Conservation (phyloP, 2,329 filamentous ascomycete genomes). For the Fusarium sulawesiense region DNA sequence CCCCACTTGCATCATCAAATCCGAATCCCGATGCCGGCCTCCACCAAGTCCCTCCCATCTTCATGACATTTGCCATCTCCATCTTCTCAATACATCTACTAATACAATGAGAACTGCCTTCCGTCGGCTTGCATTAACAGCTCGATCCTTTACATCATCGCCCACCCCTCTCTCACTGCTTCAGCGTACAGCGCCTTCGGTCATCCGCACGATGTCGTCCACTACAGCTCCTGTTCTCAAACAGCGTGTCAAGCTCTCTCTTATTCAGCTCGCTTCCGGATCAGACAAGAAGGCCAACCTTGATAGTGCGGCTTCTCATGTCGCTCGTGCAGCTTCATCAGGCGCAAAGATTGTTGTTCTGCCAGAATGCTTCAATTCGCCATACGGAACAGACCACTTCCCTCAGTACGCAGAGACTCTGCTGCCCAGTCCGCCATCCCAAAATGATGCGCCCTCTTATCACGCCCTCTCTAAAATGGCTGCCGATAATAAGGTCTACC, state of each 20-base stretch:
- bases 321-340: constrained; percentile 78
- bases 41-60: constrained; percentile 7
- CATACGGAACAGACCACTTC: constrained; percentile 92
- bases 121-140: constrained; percentile 15
- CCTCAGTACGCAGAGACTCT: constrained; percentile 91
- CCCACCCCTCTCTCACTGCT: constrained; percentile 32
- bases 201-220: constrained; percentile 53
- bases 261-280: constrained; percentile 84
- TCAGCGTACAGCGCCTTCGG: constrained; percentile 16
- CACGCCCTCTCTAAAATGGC: constrained; percentile 86
- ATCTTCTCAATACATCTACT: constrained; percentile 1
- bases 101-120: constrained; percentile 38
- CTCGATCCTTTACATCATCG: constrained; percentile 28
- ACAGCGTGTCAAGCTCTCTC: constrained; percentile 81
- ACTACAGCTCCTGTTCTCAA: constrained; percentile 66
- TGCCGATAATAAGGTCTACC: constrained; percentile 79
- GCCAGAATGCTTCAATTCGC: constrained; percentile 98
- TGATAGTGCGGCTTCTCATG: constrained; percentile 79
- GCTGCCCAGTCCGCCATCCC: constrained; percentile 77
- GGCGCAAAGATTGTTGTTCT: constrained; percentile 91
- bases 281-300: constrained; percentile 90
- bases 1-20: constrained; percentile 32
- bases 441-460: constrained; percentile 81
- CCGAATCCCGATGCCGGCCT: constrained; percentile 23
- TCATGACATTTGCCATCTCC: not conserved